Conservation (phyloP, 2,329 filamentous ascomycete genomes). For the Nigrograna mackinnonii region DNA sequence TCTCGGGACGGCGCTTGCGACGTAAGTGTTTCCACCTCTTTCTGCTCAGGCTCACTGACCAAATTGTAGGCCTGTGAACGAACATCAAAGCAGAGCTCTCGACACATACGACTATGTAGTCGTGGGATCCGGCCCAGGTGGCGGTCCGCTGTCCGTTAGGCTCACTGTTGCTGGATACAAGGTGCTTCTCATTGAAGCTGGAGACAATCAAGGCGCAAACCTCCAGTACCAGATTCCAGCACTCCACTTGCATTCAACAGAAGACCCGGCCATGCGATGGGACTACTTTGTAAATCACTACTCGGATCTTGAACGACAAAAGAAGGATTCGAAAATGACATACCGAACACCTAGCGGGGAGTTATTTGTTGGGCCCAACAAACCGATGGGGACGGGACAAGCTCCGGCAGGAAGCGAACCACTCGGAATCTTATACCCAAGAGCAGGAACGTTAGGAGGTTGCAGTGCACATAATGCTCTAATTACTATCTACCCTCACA, state of each 20-base stretch:
- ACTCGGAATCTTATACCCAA: constrained; percentile 61
- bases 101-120: constrained; percentile 60
- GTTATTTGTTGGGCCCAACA: constrained; percentile 53
- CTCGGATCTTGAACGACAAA: constrained; percentile 52
- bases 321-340: constrained; percentile 59
- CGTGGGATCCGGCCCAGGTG: constrained; percentile 61
- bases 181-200: constrained; percentile 60
- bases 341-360: constrained; percentile 55
- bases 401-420: constrained; percentile 54
- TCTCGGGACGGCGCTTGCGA: too few relatives aligned
- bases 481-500: constrained; percentile 59
- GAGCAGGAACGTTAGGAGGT: constrained; percentile 59
- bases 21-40: too few relatives aligned
- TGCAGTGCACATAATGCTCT: constrained; percentile 64
- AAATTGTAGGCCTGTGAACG: too few relatives aligned
- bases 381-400: constrained; percentile 6
- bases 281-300: constrained; percentile 64
- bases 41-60: too few relatives aligned
- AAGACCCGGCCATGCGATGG: constrained; percentile 59
- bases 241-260: constrained; percentile 54
- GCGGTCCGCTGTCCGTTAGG: constrained; percentile 58
- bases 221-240: constrained; percentile 56
- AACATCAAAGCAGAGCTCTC: too few relatives aligned
- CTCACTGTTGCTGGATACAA: constrained; percentile 59
- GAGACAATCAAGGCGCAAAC: constrained; percentile 55